Conservation (phyloP, 306 rosid species). For the Cicer judaicum region DNA sequence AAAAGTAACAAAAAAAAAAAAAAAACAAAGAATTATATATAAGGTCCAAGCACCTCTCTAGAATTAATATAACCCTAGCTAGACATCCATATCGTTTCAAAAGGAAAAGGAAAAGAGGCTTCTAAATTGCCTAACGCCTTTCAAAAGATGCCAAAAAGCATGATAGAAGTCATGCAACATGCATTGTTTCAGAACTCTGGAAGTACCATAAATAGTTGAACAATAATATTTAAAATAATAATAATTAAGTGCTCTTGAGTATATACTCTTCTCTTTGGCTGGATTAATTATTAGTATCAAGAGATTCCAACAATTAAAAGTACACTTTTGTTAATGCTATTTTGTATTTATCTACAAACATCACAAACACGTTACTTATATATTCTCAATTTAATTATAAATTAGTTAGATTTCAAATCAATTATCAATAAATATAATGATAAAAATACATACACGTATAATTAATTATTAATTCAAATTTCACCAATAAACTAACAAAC, state of each 20-base stretch:
- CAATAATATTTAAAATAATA: neutral
- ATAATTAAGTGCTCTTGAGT: neutral
- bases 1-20: neutral
- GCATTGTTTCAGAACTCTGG: neutral
- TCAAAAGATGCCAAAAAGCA: slow-evolving; percentile 16
- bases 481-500: too few species aligned
- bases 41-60: neutral
- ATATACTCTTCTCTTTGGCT: neutral
- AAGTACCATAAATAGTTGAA: neutral
- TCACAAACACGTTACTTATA: too few species aligned
- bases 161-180: slow-evolving; percentile 35
- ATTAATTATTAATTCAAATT: too few species aligned
- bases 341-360: too few species aligned
- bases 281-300: neutral
- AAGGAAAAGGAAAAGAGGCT: neutral
- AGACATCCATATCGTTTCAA: too few species aligned
- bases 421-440: too few species aligned
- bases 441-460: too few species aligned
- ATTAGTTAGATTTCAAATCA: too few species aligned
- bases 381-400: too few species aligned
- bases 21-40: neutral
- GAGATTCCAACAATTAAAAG: too few species aligned
- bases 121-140: slow-evolving; percentile 22
- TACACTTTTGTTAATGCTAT: too few species aligned
- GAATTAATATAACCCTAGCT: neutral